Conservation (phyloP, 257 asterid species). For the Solanum acaule region DNA sequence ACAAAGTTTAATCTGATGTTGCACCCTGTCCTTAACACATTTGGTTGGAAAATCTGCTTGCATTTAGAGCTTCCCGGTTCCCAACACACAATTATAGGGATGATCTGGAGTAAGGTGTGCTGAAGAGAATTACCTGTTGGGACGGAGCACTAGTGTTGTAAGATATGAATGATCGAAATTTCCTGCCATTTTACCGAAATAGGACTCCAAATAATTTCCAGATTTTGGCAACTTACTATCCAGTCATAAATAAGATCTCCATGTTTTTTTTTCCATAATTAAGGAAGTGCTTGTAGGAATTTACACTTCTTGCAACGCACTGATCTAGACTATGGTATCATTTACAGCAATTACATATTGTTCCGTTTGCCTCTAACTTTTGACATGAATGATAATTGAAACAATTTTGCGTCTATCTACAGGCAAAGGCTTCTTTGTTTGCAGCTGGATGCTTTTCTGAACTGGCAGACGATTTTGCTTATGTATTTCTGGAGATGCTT, state of each 20-base stretch:
- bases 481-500: constrained; percentile 69
- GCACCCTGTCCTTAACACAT: background rate
- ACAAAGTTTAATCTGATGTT: background rate
- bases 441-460: constrained; percentile 72
- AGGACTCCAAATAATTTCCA: background rate
- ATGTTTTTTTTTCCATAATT: background rate
- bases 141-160: background rate
- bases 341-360: background rate
- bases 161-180: background rate
- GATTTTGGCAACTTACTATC: background rate
- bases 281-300: background rate
- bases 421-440: constrained; percentile 81
- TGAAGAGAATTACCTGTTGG: background rate
- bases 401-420: background rate
- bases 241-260: background rate
- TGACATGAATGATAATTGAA: constrained; percentile 1
- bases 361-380: background rate
- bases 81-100: background rate
- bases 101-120: background rate
- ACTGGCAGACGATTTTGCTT: constrained; percentile 61
- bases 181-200: background rate
- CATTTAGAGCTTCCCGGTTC: background rate
- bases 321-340: background rate
- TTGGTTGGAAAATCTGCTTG: background rate
- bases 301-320: background rate